Base-by-base conservation (phyloP, 2,329 filamentous ascomycete species). In the Fusarium coffeatum region DNA sequence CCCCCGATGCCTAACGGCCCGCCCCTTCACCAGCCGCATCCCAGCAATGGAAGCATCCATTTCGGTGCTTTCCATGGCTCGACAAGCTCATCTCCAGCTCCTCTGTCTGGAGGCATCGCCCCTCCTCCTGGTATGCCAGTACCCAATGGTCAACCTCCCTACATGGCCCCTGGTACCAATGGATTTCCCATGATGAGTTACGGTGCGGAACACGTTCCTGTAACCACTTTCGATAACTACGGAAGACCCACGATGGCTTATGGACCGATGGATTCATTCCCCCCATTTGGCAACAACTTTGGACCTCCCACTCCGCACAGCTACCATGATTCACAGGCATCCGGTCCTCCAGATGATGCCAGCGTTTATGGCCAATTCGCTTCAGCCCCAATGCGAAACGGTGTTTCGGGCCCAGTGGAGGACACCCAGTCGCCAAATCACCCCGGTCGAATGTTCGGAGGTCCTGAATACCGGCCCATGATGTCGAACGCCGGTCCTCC, bases 251-350 rank as follows among this genome's bases (percentile, higher is more conserved):
- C 79, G 6, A 76, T 81, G 63, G 74, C 72, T 18, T 81, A 77
- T 56, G 76, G 74, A 11, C 78, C 77, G 10, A 68, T 77, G 55
- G 80, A 83, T 32, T 71, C 80, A 11, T 79, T 79, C 58, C 73
- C 69, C 48, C 69, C 64, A 5, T 76, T 78, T 62, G 76, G 74
- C 25, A 79, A 77, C 67, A 80, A 79, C 68, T 86, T 86, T 73
- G 85, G 84, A 5, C 85, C 87, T 3, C 83, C 85, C 2, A 88
- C 87, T 3, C 85, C 87, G 6, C 87, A 87, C 66, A 90, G 87
- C 76, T 88, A 88, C 72, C 88, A 89, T 58, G 88, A 85, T 37
- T 90, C 88, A 4, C 88, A 89, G 64, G 83, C 86, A 37, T 88
- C 88, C 3, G 82, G 79, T 8, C 83, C 83, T 45, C 81, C 79